These are phyloP conservation scores for Crepidotus variabilis DNA, from an alignment of 768 basidiomycete genomes.

Conservation along the genomic window DNA sequence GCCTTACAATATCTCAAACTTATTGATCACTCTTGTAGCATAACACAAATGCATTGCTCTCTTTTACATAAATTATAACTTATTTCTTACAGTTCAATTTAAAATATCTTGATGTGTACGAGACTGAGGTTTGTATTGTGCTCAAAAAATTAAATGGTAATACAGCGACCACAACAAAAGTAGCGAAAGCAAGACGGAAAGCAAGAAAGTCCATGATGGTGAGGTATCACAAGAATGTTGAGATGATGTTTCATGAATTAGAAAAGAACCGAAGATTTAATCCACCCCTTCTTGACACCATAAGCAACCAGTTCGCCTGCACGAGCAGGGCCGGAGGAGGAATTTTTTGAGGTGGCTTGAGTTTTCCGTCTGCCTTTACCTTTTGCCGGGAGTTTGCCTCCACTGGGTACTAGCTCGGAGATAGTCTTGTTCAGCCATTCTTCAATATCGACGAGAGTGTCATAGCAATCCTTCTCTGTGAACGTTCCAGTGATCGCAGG, in stretches of 20 bases:
- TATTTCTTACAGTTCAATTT: not conserved
- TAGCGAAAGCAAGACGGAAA: not conserved
- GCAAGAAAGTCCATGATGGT: not conserved
- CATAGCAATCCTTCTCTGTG: slow-evolving; percentile 66
- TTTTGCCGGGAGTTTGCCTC: slow-evolving; percentile 24
- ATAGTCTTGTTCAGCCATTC: slow-evolving; percentile 48
- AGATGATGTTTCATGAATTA: slow-evolving; percentile 6
- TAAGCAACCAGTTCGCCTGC: slow-evolving; percentile 63
- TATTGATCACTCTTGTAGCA: too few species aligned
- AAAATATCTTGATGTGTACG: not conserved
- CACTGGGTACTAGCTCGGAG: slow-evolving; percentile 25
- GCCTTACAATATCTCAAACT: too few species aligned
- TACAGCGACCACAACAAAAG: not conserved
- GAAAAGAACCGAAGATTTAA: slow-evolving; percentile 27
- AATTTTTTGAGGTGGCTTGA: slow-evolving; percentile 15
- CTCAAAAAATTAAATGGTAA: not conserved
- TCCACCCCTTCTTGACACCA: slow-evolving; percentile 61
- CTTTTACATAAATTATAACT: not conserved
- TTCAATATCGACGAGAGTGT: slow-evolving; percentile 66
- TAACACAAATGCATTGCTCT: too few species aligned
- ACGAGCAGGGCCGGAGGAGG: slow-evolving; percentile 31
- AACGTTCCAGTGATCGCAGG: slow-evolving; percentile 31
- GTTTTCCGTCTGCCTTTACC: slow-evolving; percentile 32
- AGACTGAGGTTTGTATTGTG: not conserved
- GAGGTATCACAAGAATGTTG: not conserved